Percentiles rank a stretch among this genome's conserved stretches.
phyloP scores from a whole-genome alignment of 1,284 basidiomycete species.

The Marasmius oreades region DNA sequence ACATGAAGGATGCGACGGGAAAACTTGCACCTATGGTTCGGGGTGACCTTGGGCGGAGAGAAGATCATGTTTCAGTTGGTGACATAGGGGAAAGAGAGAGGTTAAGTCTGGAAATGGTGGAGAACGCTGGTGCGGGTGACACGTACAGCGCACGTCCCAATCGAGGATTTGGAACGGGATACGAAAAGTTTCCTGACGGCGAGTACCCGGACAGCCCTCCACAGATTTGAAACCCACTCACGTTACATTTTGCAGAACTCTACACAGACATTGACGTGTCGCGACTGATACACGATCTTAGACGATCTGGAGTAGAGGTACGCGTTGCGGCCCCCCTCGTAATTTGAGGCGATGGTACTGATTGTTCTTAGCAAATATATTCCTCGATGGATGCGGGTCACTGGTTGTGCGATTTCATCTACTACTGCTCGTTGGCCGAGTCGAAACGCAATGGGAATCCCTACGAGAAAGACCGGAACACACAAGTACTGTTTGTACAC shows the following conservation, averaged over 20 bases:
- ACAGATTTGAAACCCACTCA: not conserved
- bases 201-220: not conserved
- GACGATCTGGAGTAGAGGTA: slow-evolving; percentile 56
- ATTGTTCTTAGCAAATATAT: slow-evolving; percentile 49
- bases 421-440: slow-evolving; percentile 74
- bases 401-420: slow-evolving; percentile 73
- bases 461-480: slow-evolving; percentile 50
- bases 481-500: slow-evolving; percentile 68
- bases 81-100: slow-evolving; percentile 23
- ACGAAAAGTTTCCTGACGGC: slow-evolving; percentile 37
- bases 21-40: slow-evolving; percentile 23
- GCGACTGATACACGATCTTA: slow-evolving; percentile 51
- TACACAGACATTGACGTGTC: slow-evolving; percentile 42
- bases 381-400: slow-evolving; percentile 74
- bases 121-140: slow-evolving; percentile 20
- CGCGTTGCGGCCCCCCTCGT: slow-evolving; percentile 19
- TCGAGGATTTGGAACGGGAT: slow-evolving; percentile 35
- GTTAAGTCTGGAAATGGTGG: slow-evolving; percentile 30
- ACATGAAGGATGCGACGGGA: slow-evolving; percentile 64
- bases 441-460: slow-evolving; percentile 50
- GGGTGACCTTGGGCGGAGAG: slow-evolving; percentile 1
- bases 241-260: slow-evolving; percentile 27
- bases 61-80: not conserved
- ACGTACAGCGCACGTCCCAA: slow-evolving; percentile 24
- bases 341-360: slow-evolving; percentile 7